phyloP scores from a whole-genome alignment of 2,329 filamentous ascomycete genomes.

The Aspergillus sp. region DNA sequence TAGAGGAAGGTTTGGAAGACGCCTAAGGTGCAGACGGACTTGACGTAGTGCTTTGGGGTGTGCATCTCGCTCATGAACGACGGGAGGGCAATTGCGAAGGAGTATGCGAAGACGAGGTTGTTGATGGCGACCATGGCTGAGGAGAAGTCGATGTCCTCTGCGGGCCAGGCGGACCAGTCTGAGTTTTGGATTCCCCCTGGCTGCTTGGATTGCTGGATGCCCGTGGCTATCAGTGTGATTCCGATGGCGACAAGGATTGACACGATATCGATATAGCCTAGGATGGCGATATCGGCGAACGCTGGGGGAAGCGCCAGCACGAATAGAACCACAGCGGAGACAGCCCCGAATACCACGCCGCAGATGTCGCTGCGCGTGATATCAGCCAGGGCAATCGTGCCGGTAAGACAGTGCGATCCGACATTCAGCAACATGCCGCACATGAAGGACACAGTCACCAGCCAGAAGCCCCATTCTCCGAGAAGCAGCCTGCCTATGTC shows the following conservation, averaged over 20 bases:
- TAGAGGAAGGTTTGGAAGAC: constrained; percentile 23
- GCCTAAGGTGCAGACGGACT: constrained; percentile 24
- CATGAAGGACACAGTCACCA: constrained; percentile 44
- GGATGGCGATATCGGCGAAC: constrained; percentile 38
- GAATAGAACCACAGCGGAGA: constrained; percentile 40
- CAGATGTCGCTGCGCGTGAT: constrained; percentile 43
- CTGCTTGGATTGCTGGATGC: constrained; percentile 24
- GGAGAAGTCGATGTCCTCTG: constrained; percentile 31
- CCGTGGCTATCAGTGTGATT: constrained; percentile 37
- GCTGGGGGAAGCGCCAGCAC: constrained; percentile 33
- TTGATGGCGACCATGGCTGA: constrained; percentile 35
- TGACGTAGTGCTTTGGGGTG: constrained; percentile 23
- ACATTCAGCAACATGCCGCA: constrained; percentile 44
- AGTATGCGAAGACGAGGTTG: constrained; percentile 43
- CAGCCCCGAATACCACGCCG: constrained; percentile 43
- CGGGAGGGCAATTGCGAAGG: constrained; percentile 37
- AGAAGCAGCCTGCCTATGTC: constrained; percentile 39
- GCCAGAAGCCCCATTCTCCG: constrained; percentile 44
- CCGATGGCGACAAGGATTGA: constrained; percentile 36
- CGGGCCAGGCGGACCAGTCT: constrained; percentile 30
- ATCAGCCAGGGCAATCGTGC: constrained; percentile 45
- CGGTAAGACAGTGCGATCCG: constrained; percentile 46
- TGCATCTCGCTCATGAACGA: constrained; percentile 29
- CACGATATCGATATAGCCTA: constrained; percentile 39
- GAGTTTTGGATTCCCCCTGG: constrained; percentile 27